Conservation (phyloP, 768 basidiomycete genomes). For the Podaxis carcinomalis region DNA sequence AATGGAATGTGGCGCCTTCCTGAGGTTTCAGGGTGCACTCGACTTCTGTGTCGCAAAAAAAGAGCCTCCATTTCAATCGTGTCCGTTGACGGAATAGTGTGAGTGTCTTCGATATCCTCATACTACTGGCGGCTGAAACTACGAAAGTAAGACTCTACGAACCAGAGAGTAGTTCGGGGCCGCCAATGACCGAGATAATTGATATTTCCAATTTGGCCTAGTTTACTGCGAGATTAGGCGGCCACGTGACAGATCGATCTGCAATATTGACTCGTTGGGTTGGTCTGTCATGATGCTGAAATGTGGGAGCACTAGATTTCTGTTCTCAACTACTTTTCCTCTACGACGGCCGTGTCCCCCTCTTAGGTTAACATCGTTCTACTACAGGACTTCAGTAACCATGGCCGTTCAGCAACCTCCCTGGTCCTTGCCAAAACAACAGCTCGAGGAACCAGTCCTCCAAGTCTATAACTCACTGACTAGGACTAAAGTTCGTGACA, state of each 20-base stretch:
- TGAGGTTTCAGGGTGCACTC: too few species aligned
- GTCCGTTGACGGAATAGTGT: conserved; percentile 12
- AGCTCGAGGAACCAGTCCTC: conserved; percentile 56
- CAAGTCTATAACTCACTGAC: conserved; percentile 94
- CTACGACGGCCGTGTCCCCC: not conserved
- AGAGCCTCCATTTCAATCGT: not conserved
- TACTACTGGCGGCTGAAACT: too few species aligned
- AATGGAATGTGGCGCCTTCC: too few species aligned
- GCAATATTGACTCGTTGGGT: conserved; percentile 13
- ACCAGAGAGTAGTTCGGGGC: too few species aligned
- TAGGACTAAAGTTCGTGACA: conserved; percentile 69
- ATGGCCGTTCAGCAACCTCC: conserved; percentile 63
- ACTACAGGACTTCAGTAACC: not conserved
- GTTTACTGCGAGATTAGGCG: not conserved
- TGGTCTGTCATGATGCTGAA: conserved; percentile 2
- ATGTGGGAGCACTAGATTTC: conserved; percentile 13
- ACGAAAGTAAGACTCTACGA: too few species aligned
- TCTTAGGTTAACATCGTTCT: conserved; percentile 8
- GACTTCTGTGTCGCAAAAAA: not conserved
- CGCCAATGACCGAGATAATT: too few species aligned
- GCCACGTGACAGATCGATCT: conserved; percentile 18
- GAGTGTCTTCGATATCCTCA: not conserved
- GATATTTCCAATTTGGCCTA: not conserved
- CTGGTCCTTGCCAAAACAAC: conserved; percentile 47
- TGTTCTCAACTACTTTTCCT: conserved; percentile 4